Evolutionary conservation across 2,329 filamentous ascomycete genomes (phyloP), one percentile per base, ranked within the genome.

Genomic region (Coniochaeta ligniaria): DNA sequence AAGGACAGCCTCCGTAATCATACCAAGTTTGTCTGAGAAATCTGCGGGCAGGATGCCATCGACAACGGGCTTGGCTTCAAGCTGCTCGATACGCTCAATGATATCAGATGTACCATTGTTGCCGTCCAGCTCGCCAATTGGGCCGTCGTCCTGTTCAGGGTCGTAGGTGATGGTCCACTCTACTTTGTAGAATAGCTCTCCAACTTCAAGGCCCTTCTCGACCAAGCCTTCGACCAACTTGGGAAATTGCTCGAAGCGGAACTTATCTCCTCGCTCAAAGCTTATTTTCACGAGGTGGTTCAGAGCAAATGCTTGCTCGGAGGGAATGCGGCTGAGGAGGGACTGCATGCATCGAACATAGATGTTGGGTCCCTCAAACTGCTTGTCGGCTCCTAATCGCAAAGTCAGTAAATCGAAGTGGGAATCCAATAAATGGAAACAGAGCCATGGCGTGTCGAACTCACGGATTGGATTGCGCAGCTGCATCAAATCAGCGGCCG

Each of bases 231-330:
- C 95, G 0, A 92, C 91, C 31, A 99, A 81, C 11, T 91, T 88
- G 1, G 91, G 89, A 67, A 97, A 98, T 6, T 91, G 90, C 67
- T 96, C 92, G 66, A 98, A 97, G 63, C 91, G 90, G 75, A 96
- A 97, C 74, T 96, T 96, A 72, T 98, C 95, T 54, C 94, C 94
- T 50, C 93, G 85, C 73, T 98, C 93, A 70, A 89, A 95, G 0
- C 93, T 97, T 31, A 98, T 97, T 72, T 96, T 96, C 62, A 98
- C 92, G 4, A 98, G 78, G 68, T 98, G 94, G 68, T 96, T 92
- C 12, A 98, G 79, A 0, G 92, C 94, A 74, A 96, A 98, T n/a
- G 91, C 87, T 68, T 97, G 90, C 71, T 99, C 94, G 14, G 87
- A 83, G 3, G 83, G 83, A 28, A 96, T 85, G 2, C 86, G 85